These are phyloP conservation scores for Pleurostoma richardsiae DNA, from an alignment of 2,329 filamentous ascomycete genomes.

Conservation along the genomic window DNA sequence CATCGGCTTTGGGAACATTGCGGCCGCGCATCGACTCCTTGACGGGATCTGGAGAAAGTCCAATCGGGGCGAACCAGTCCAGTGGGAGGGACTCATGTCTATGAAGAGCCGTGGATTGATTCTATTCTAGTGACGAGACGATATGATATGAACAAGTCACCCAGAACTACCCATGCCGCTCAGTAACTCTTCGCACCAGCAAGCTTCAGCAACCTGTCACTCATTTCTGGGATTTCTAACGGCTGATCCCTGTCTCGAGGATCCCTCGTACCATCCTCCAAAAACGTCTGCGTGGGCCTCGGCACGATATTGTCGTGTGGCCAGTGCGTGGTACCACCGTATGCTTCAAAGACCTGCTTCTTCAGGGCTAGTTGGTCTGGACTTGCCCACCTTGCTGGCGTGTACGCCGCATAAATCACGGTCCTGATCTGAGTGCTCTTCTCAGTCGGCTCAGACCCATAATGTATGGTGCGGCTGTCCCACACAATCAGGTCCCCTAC, in stretches of 20 bases:
- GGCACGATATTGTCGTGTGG: constrained; percentile 9
- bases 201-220: neutral
- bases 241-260: neutral
- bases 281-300: neutral
- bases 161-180: neutral
- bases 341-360: constrained; percentile 18
- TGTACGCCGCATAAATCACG: constrained; percentile 26
- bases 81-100: neutral
- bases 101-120: neutral
- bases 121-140: neutral
- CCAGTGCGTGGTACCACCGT: constrained; percentile 22
- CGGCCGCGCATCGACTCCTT: neutral
- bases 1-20: neutral
- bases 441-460: constrained; percentile 22
- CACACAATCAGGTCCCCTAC: constrained; percentile 29
- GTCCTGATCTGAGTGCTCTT: constrained; percentile 19
- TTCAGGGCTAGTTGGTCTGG: constrained; percentile 19
- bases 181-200: constrained; percentile 1
- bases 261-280: neutral
- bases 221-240: neutral
- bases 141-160: no score
- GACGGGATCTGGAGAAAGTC: neutral
- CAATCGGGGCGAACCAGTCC: neutral
- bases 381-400: constrained; percentile 23
- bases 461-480: constrained; percentile 30